Conservation (phyloP, 306 rosid species). For the Vigna hirtella region DNA sequence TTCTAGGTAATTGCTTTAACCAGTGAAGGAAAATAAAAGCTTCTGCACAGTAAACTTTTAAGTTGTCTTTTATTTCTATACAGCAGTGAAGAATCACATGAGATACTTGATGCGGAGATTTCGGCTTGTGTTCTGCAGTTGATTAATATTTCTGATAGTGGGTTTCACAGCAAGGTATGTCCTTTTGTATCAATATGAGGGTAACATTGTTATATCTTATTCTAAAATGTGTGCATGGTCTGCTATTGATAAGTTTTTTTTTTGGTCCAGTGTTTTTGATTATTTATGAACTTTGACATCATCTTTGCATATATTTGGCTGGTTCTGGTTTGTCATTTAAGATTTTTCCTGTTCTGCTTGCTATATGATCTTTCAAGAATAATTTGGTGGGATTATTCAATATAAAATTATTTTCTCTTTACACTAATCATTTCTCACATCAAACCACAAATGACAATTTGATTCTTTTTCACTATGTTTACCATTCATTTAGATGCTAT, state of each 20-base stretch:
- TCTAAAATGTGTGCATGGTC: constrained; percentile 19
- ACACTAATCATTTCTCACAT: neutral
- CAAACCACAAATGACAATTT: neutral
- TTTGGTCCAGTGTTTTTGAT: neutral
- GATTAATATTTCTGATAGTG: constrained; percentile 54
- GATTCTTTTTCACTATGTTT: neutral
- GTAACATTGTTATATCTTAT: constrained; percentile 16
- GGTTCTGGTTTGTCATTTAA: neutral
- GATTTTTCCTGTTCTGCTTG: neutral
- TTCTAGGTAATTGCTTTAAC: constrained; percentile 49
- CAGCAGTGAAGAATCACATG: constrained; percentile 56
- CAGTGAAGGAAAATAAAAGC: neutral
- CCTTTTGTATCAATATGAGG: neutral
- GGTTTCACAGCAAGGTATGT: constrained; percentile 55
- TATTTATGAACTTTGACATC: neutral
- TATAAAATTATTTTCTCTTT: neutral
- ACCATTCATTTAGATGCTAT: neutral
- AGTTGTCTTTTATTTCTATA: constrained; percentile 33
- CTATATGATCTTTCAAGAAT: neutral
- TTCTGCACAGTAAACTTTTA: constrained; percentile 29
- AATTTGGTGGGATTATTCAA: neutral
- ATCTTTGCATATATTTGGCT: neutral
- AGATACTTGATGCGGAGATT: constrained; percentile 56
- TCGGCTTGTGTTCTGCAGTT: constrained; percentile 57
- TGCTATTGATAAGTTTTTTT: neutral